These are phyloP conservation scores for Penicillium paneum DNA, from an alignment of 2,329 filamentous ascomycete genomes.

Conservation along the genomic window DNA sequence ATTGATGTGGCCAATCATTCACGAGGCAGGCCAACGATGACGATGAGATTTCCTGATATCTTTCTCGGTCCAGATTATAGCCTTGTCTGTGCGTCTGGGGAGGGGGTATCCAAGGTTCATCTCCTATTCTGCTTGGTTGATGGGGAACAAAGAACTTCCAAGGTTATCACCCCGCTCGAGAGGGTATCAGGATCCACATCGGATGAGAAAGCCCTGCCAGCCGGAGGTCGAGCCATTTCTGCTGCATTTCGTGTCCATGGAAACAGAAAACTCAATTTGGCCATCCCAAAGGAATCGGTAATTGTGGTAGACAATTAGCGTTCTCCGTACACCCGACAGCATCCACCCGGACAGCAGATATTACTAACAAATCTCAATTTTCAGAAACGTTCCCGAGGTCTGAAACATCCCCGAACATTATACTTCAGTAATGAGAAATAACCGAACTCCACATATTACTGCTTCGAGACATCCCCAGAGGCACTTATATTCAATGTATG, in stretches of 20 bases:
- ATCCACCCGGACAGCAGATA: not conserved
- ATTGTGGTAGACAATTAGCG: too few relatives aligned
- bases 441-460: too few relatives aligned
- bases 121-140: not conserved
- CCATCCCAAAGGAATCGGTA: not conserved
- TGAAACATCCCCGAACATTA: not conserved
- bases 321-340: too few relatives aligned
- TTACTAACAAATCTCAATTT: not conserved
- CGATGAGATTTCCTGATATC: slow-evolving; percentile 13
- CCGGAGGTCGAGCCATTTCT: not conserved
- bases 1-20: slow-evolving; percentile 9
- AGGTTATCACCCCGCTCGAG: not conserved
- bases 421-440: not conserved
- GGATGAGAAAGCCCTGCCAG: slow-evolving; percentile 1
- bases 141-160: not conserved
- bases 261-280: not conserved
- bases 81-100: slow-evolving; percentile 14
- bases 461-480: not conserved
- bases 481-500: not conserved
- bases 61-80: slow-evolving; percentile 12
- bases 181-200: not conserved
- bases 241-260: slow-evolving; percentile 3
- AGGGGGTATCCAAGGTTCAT: not conserved
- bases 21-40: slow-evolving; percentile 4
- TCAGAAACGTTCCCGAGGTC: not conserved